Base-by-base conservation (phyloP, 192 early-diverging fungal species). In the Coemansia sp. region DNA sequence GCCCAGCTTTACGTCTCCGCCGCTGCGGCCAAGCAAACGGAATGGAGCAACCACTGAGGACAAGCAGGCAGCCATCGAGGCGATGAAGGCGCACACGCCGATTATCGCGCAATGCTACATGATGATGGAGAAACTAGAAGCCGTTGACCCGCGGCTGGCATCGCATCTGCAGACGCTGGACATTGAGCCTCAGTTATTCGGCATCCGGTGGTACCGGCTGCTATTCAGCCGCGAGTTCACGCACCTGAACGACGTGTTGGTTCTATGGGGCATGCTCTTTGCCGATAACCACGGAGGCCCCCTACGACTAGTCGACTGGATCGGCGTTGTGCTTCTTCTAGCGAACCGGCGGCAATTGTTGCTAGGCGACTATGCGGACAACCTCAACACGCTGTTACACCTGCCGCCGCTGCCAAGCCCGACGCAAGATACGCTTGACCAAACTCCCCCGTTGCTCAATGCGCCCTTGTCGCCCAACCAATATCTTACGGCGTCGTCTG, bases 131-230 rank as follows among this genome's bases (percentile, higher is more conserved):
- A 74, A 89, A 65, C 76, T 98, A 35, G 76, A 79, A 48, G 71
- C 62, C 15, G 75, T 95, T 19, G 96, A 98, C 69, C 74, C 80
- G 22, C 84, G 87, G 23, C 82, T 96, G 23, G 90, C 84, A 36
- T 45, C 67, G n/a, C 92, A 93, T 61, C 63, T 98, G 49, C 83
- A 79, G 50, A 65, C 64, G 25, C 84, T 93, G 54, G 85, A 87
- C 9, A 93, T 98, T 45, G 94, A 98, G 69, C 96, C 96, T 15
- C 96, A 98, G 70, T 81, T 98, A 15, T 98, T 91, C 84, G 96
- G 92, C 46, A 86, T 97, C 58, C 89, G 95, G 17, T 98, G 96
- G 96, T 81, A 95, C 53, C 84, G 96, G 38, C 76, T 98, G 35
- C 84, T 98, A 10, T 98, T 96, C 85, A 89, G 92, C 14, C 79